Evolutionary conservation across 352 stramenopile genomes (phyloP), one percentile per base, ranked within the genome.

Genomic region (Phytophthora cactorum): DNA sequence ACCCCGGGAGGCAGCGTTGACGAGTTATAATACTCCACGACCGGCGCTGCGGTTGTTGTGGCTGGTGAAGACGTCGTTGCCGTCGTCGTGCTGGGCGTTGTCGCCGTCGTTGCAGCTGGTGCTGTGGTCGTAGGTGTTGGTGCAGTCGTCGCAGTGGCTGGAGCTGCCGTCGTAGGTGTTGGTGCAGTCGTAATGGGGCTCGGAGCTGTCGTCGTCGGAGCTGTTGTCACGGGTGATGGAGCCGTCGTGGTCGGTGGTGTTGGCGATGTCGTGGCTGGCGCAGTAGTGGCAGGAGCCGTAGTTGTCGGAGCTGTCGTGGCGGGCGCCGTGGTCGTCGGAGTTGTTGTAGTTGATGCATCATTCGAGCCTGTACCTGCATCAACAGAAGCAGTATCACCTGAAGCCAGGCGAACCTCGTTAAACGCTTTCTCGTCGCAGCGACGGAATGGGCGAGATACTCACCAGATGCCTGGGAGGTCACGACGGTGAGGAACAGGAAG

Each of bases 1-100:
- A 82, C 52, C 2, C 70, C 57, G 5, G 76, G 76, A 5, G 76
- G 74, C 12, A 84, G 54, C 2, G 74, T 82, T 5, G 77, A 77
- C 10, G 74, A 82, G 50, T 73, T 82, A 52, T 75, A 84, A 22
- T 66, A 25, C 38, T 60, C 58, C 22, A 84, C 71, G 3, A 59
- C 52, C n/a, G 53, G 45, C 5, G 63, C 38, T 41, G 50, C 46
- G 4, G 60, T 63, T 31, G 57, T 59, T 25, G 61, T 2, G 7
- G 49, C 8, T 14, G 66, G 47, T 15, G 63, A 39, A 44, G 39
- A 58, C 1, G 47, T 58, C 10, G 71, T 34, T 5, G n/a, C n/a
- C n/a, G 39, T 12, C 1, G 59, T 12, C 2, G 53, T 52, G 11
- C 28, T 50, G 15, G 58, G 36, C 4, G 44, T 38, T 27, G n/a